Conservation (phyloP, 306 rosid species). For the Cyclanthera cordifolia region DNA sequence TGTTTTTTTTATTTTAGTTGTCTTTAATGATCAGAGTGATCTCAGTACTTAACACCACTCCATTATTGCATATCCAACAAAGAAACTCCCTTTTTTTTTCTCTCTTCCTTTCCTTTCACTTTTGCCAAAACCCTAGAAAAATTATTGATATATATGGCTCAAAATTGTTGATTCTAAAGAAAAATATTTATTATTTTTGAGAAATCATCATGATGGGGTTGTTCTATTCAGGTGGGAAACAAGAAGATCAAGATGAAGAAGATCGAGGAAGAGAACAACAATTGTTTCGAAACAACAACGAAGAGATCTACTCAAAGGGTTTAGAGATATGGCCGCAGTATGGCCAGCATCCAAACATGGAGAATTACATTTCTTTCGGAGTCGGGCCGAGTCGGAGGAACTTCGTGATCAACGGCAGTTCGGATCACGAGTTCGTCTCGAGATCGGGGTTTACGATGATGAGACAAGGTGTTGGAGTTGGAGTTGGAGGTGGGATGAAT, state of each 20-base stretch:
- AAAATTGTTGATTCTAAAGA: neutral
- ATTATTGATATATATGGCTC: neutral
- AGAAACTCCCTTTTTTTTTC: neutral
- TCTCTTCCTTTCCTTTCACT: neutral
- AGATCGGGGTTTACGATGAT: slow-evolving; percentile 46
- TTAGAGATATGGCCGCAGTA: slow-evolving; percentile 59
- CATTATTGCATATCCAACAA: slow-evolving; percentile 6
- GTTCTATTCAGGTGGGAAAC: slow-evolving; percentile 50
- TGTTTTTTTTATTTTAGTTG: neutral
- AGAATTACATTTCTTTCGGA: slow-evolving; percentile 41
- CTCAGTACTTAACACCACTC: neutral
- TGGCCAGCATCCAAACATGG: slow-evolving; percentile 19
- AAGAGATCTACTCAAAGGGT: slow-evolving; percentile 46
- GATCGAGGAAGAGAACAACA: slow-evolving; percentile 19
- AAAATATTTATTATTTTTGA: slow-evolving; percentile 23
- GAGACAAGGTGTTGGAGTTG: slow-evolving; percentile 29
- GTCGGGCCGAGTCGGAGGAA: slow-evolving; percentile 36
- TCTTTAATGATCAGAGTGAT: slow-evolving; percentile 4
- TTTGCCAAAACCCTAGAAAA: neutral
- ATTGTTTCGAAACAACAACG: slow-evolving; percentile 26
- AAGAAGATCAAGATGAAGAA: slow-evolving; percentile 4
- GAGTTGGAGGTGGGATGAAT: slow-evolving; percentile 25
- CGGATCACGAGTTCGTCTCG: slow-evolving; percentile 27
- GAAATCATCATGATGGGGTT: slow-evolving; percentile 23
- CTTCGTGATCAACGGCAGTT: slow-evolving; percentile 25